Base-by-base conservation (phyloP, 352 stramenopile species). In the Globisporangium rhizosaccharum region DNA sequence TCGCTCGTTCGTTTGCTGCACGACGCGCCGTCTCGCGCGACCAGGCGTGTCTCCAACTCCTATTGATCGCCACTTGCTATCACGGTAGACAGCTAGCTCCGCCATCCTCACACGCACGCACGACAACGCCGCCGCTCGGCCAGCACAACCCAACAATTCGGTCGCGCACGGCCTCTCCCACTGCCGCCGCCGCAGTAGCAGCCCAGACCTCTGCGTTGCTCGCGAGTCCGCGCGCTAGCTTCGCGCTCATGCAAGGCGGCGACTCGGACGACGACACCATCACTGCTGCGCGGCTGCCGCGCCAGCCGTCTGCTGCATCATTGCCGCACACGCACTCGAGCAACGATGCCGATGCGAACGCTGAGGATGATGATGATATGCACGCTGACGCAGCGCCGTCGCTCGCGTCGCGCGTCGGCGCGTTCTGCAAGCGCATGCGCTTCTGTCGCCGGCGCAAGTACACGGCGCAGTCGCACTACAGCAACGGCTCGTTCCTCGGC, bases 221-320 rank as follows among this genome's bases (percentile, higher is more conserved):
- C 36, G 52, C 37, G 52, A 57, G 52, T 48, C 52, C 52, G 36
- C 52, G 52, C 52, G 36, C 52, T 42, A 57, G 52, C 39, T 57
- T 49, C 52, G 52, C 26, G 39, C 52, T 57, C 52, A 57, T 57
- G 52, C 52, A 30, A 12, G 36, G 28, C 26, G 26, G 15, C 52
- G 52, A 49, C 20, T 26, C 51, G 51, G 25, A 39, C 33, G 33
- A 39, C 33, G 6, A 39, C 33, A 12, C 33, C 6, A 39, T 8
- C 33, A 39, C 4, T 26, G 17, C 26, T 18, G 41, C 41, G 41
- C 41, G 17, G 15, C 41, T 20, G 17, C 41, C 7, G 14, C 14
- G 12, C 41, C 41, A 46, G 41, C 41, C 14, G 14, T 46, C 41
- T 17, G 41, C 41, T n/a, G 17, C 15, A 14, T 46, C 46, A 9